Percentiles rank a stretch among this genome's conserved stretches.
Conservation (phyloP, 2,329 filamentous ascomycete genomes). For the Setomelanomma holmii region DNA sequence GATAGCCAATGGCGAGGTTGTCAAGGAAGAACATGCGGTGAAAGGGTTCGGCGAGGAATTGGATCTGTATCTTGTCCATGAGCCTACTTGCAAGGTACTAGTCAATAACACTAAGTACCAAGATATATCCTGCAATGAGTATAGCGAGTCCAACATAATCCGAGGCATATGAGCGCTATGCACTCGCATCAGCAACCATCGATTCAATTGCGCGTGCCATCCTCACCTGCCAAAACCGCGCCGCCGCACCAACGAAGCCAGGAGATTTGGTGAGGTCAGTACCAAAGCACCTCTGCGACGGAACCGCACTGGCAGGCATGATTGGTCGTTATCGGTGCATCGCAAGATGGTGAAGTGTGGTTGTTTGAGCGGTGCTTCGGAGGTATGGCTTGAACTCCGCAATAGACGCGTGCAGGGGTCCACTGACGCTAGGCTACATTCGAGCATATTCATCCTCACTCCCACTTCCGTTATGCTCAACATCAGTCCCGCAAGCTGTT, state of each 20-base stretch:
- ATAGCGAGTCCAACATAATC: slow-evolving; percentile 83
- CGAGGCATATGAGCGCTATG: slow-evolving; percentile 79
- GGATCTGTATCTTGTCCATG: slow-evolving; percentile 57
- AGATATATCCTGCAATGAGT: slow-evolving; percentile 71
- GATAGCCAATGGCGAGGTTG: slow-evolving; percentile 83
- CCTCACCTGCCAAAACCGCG: slow-evolving; percentile 59
- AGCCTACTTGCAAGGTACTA: not conserved
- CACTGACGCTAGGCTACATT: not conserved
- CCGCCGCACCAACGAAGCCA: slow-evolving; percentile 56
- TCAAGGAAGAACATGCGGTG: slow-evolving; percentile 93
- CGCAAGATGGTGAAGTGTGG: slow-evolving; percentile 8
- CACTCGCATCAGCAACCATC: slow-evolving; percentile 11
- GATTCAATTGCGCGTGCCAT: not conserved
- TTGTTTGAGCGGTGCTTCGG: slow-evolving; percentile 16
- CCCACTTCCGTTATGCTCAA: not conserved
- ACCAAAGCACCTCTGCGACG: slow-evolving; percentile 27
- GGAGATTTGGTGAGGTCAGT: slow-evolving; percentile 36
- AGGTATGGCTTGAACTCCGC: slow-evolving; percentile 32
- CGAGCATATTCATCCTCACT: not conserved
- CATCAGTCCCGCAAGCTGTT: too few relatives aligned
- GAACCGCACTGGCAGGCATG: slow-evolving; percentile 38
- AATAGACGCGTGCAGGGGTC: slow-evolving; percentile 10
- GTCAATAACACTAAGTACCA: slow-evolving; percentile 51
- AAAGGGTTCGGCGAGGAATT: slow-evolving; percentile 79
- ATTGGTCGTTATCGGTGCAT: slow-evolving; percentile 18